phyloP scores from a whole-genome alignment of 495 filamentous ascomycete genomes.

The Neurospora discreta region DNA sequence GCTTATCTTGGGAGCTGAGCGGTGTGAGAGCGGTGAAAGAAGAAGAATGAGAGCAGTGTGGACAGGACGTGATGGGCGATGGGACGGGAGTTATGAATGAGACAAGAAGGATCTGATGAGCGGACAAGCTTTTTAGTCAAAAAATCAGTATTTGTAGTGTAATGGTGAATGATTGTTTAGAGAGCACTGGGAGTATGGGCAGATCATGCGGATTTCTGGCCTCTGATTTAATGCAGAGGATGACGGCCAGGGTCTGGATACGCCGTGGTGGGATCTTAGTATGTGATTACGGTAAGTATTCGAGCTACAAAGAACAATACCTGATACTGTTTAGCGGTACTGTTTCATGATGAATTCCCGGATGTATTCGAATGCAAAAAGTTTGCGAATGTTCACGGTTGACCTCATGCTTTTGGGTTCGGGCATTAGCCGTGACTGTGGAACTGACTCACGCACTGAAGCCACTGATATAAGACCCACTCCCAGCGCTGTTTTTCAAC shows the following conservation, averaged over 20 bases:
- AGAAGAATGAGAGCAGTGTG: not conserved
- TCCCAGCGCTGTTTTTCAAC: not conserved
- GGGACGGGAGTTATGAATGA: not conserved
- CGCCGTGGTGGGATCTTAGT: not conserved
- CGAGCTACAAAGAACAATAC: not conserved
- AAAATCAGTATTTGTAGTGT: not conserved
- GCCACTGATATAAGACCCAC: not conserved
- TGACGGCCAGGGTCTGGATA: not conserved
- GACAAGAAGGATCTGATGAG: not conserved
- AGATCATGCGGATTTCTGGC: not conserved
- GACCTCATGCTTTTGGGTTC: too few relatives aligned
- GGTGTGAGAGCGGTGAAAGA: not conserved
- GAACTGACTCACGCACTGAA: not conserved
- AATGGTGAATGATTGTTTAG: not conserved
- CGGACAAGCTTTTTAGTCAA: not conserved
- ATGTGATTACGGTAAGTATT: not conserved
- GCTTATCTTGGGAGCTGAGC: conserved; percentile 53
- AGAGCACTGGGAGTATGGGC: not conserved
- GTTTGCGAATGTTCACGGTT: too few relatives aligned
- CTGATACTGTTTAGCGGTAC: not conserved
- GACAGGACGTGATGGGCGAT: not conserved
- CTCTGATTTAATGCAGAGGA: not conserved
- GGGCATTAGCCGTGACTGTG: too few relatives aligned
- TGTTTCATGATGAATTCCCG: too few relatives aligned
- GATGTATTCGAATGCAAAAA: too few relatives aligned